Conservation (phyloP, 2,329 filamentous ascomycete species). For the Venturia aucupariae region DNA sequence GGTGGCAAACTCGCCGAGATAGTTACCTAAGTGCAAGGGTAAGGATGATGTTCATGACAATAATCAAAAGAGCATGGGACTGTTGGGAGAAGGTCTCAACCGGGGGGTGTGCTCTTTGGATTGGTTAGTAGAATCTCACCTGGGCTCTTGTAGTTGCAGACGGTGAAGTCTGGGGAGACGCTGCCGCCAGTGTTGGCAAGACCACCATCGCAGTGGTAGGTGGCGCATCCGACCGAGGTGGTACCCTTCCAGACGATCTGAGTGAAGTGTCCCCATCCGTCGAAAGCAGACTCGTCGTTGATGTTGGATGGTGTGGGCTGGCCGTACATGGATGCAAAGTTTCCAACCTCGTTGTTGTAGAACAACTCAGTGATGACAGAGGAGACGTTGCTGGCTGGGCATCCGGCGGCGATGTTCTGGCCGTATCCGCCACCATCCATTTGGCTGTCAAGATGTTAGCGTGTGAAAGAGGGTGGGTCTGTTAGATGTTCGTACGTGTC, state of each 20-base stretch:
- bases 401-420: conserved; percentile 79
- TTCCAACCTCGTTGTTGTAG: conserved; percentile 73
- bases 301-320: conserved; percentile 48
- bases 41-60: conserved; percentile 13
- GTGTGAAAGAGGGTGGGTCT: conserved; percentile 9
- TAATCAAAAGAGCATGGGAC: conserved; percentile 4
- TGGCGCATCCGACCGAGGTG: conserved; percentile 54
- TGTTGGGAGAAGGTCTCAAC: not conserved
- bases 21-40: conserved; percentile 40
- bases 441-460: conserved; percentile 28
- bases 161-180: conserved; percentile 57
- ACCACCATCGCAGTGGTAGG: conserved; percentile 42
- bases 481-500: conserved; percentile 50
- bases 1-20: conserved; percentile 41
- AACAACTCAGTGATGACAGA: conserved; percentile 70
- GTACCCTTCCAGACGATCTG: conserved; percentile 64
- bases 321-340: conserved; percentile 50
- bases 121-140: conserved; percentile 44
- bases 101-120: not conserved
- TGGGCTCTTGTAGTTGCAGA: conserved; percentile 75
- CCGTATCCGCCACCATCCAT: conserved; percentile 61
- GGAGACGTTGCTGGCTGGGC: conserved; percentile 48
- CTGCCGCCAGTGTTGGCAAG: conserved; percentile 34
- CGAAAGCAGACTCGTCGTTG: conserved; percentile 40
- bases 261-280: conserved; percentile 64